phyloP scores from a whole-genome alignment of 2,329 filamentous ascomycete genomes.

The Penicillium sp. region DNA sequence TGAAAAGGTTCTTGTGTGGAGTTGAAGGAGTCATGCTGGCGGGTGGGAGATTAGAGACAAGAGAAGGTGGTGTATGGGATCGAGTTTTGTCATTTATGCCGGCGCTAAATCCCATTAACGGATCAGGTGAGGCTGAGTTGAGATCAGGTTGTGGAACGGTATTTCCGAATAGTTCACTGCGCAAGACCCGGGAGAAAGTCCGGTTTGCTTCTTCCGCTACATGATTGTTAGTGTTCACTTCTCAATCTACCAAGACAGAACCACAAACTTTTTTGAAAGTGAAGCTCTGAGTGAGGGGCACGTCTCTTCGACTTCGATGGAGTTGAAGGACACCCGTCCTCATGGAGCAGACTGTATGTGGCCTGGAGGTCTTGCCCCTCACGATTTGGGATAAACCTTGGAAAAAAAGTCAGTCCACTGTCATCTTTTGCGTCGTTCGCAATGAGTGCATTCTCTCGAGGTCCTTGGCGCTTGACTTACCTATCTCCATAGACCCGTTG shows the following conservation, averaged over 20 bases:
- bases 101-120: constrained; percentile 45
- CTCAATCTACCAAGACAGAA: constrained; percentile 4
- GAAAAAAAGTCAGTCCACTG: constrained; percentile 2
- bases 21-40: constrained; percentile 84
- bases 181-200: constrained; percentile 83
- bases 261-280: constrained; percentile 84
- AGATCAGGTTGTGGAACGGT: constrained; percentile 80
- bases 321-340: constrained; percentile 89
- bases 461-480: constrained; percentile 43
- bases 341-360: constrained; percentile 87
- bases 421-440: background rate
- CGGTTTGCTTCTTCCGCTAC: constrained; percentile 89
- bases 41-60: constrained; percentile 65
- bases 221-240: constrained; percentile 14
- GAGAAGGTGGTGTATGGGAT: constrained; percentile 77
- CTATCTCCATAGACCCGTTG: constrained; percentile 65
- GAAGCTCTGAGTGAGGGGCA: constrained; percentile 81
- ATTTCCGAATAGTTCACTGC: constrained; percentile 88
- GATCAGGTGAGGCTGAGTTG: constrained; percentile 62
- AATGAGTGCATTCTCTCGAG: background rate
- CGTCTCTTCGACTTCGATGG: constrained; percentile 83
- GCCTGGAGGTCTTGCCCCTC: constrained; percentile 91
- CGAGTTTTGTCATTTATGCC: constrained; percentile 65
- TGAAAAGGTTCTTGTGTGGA: constrained; percentile 95
- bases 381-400: constrained; percentile 90